Evolutionary conservation across 495 filamentous ascomycete species (phyloP).

Genomic region (Pseudoneurospora amorphoporcata): DNA sequence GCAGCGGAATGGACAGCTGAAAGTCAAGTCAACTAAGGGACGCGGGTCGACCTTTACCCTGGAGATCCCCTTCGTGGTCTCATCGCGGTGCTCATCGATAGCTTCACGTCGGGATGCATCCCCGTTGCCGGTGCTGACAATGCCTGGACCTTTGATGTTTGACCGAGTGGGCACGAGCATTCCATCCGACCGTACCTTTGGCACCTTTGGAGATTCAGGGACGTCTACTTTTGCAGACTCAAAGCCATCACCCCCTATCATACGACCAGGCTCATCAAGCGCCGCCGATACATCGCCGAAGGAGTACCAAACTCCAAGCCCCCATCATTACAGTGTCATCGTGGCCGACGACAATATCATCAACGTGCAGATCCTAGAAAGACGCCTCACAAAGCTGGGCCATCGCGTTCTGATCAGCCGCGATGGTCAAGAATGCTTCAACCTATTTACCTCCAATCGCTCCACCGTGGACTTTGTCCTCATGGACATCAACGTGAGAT

Average conservation of each 20-base stretch:
- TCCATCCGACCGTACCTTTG: not conserved
- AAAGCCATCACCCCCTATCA: constrained; percentile 6
- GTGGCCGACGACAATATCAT: constrained; percentile 80
- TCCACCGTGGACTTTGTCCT: constrained; percentile 14
- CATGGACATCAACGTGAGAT: constrained; percentile 17
- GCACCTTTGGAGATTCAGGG: not conserved
- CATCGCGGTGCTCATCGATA: constrained; percentile 11
- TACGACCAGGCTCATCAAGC: not conserved
- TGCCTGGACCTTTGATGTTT: constrained; percentile 4
- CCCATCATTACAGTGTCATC: constrained; percentile 47
- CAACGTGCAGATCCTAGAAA: constrained; percentile 69
- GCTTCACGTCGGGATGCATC: constrained; percentile 11
- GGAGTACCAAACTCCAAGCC: constrained; percentile 3
- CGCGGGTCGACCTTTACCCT: constrained; percentile 15
- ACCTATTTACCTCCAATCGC: constrained; percentile 34
- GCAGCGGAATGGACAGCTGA: constrained; percentile 14
- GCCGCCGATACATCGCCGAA: constrained; percentile 1
- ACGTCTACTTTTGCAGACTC: not conserved
- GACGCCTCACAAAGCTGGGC: constrained; percentile 61
- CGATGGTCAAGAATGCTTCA: constrained; percentile 72
- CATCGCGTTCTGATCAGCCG: constrained; percentile 57
- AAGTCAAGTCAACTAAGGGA: constrained; percentile 9
- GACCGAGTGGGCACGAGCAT: constrained; percentile 1
- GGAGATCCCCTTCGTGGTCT: constrained; percentile 18
- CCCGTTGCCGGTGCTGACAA: constrained; percentile 10